phyloP scores from a whole-genome alignment of 2,329 filamentous ascomycete species.

The Neopestalotiopsis sp. region DNA sequence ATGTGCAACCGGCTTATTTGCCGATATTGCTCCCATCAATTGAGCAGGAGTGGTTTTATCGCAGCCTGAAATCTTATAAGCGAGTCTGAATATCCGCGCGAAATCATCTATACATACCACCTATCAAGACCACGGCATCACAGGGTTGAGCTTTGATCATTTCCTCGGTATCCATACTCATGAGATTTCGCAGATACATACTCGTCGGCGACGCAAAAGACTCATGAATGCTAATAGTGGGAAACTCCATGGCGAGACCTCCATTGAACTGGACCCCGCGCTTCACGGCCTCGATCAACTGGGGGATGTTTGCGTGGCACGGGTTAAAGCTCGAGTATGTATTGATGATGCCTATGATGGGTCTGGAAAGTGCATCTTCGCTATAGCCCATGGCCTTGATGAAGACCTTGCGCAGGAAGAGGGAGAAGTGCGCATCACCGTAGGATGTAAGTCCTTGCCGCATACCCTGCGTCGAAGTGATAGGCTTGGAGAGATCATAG shows the following conservation, averaged over 20 bases:
- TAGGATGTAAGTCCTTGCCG: slow-evolving; percentile 71
- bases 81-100: not conserved
- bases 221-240: slow-evolving; percentile 75
- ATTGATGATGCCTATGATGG: slow-evolving; percentile 77
- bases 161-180: slow-evolving; percentile 82
- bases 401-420: slow-evolving; percentile 77
- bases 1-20: slow-evolving; percentile 73
- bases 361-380: slow-evolving; percentile 71
- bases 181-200: slow-evolving; percentile 76
- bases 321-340: slow-evolving; percentile 77
- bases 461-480: slow-evolving; percentile 56
- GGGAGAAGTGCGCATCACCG: slow-evolving; percentile 75
- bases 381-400: slow-evolving; percentile 78
- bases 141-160: slow-evolving; percentile 76
- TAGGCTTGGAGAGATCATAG: slow-evolving; percentile 63
- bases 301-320: slow-evolving; percentile 74
- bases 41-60: slow-evolving; percentile 78
- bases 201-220: slow-evolving; percentile 73
- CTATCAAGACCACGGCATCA: slow-evolving; percentile 71
- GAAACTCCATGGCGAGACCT: slow-evolving; percentile 73
- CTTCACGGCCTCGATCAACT: slow-evolving; percentile 73
- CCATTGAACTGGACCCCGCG: slow-evolving; percentile 70
- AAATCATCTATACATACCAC: slow-evolving; percentile 49
- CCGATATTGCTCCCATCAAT: slow-evolving; percentile 76
- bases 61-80: slow-evolving; percentile 55